Evolutionary conservation across 1,139 yeast species (phyloP).

Genomic region (Eremothecium coryli): DNA sequence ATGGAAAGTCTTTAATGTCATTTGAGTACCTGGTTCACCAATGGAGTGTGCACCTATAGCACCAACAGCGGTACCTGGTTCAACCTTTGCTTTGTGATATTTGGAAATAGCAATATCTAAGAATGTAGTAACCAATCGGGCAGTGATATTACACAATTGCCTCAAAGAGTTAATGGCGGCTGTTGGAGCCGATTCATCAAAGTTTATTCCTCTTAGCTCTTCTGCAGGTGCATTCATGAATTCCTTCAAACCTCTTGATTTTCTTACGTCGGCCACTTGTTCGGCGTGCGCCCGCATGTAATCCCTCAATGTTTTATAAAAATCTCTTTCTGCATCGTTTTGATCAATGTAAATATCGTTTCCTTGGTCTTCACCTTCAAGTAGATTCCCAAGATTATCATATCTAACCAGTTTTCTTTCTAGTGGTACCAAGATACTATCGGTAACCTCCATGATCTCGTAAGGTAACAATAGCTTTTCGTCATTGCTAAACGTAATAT

Average conservation of each 20-base stretch:
- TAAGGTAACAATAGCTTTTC: constrained; percentile 63
- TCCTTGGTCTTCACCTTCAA: constrained; percentile 37
- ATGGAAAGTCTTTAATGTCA: constrained; percentile 98
- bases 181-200: constrained; percentile 36
- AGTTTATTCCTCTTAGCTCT: constrained; percentile 36
- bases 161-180: constrained; percentile 44
- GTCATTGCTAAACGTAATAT: constrained; percentile 51
- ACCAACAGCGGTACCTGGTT: constrained; percentile 99
- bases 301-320: constrained; percentile 63
- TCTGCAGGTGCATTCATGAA: constrained; percentile 38
- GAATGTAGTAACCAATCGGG: constrained; percentile 53
- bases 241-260: constrained; percentile 41
- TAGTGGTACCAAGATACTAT: constrained; percentile 50
- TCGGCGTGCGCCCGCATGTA: constrained; percentile 51
- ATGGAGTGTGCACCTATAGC: constrained; percentile 98
- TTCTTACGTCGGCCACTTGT: constrained; percentile 49
- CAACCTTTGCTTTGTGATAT: constrained; percentile 85
- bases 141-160: constrained; percentile 68
- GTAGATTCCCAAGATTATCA: constrained; percentile 63
- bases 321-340: constrained; percentile 75
- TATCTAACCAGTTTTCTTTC: constrained; percentile 52
- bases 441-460: constrained; percentile 49
- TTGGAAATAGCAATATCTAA: constrained; percentile 70
- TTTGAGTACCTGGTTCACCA: constrained; percentile 99
- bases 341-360: constrained; percentile 64